phyloP scores from a whole-genome alignment of 495 filamentous ascomycete genomes.

The Annulohypoxylon maeteangense region DNA sequence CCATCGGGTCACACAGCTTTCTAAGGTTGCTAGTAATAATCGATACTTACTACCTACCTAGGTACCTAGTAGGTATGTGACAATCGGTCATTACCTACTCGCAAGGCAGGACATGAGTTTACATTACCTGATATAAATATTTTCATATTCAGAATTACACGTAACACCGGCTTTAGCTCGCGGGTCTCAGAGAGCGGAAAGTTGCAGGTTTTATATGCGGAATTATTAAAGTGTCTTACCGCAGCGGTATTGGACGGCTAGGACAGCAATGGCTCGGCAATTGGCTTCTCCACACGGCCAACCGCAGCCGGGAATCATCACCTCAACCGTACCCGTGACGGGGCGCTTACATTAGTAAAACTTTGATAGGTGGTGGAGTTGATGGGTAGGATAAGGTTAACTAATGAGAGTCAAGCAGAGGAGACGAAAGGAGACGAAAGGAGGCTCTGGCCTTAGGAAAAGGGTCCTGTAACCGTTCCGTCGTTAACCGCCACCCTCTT shows the following conservation, averaged over 20 bases:
- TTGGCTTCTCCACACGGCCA: not conserved
- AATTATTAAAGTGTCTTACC: not conserved
- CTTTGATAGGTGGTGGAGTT: slow-evolving; percentile 25
- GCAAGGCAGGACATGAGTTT: not conserved
- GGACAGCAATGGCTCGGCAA: slow-evolving; percentile 17
- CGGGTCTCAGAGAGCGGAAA: not conserved
- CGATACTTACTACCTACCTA: not conserved
- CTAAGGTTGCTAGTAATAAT: not conserved
- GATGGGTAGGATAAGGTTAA: not conserved
- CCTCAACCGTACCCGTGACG: slow-evolving; percentile 20
- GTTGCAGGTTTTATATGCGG: not conserved
- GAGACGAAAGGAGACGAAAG: no score
- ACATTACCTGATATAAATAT: not conserved
- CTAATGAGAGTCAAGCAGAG: slow-evolving; percentile 11
- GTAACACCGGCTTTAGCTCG: not conserved
- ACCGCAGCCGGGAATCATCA: not conserved
- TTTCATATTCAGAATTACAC: not conserved
- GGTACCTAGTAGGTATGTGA: not conserved
- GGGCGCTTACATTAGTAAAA: slow-evolving; percentile 23
- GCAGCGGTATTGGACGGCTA: slow-evolving; percentile 36
- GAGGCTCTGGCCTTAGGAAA: slow-evolving; percentile 21
- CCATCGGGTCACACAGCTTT: not conserved
- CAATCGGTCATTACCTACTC: not conserved
- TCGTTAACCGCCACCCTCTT: slow-evolving; percentile 25
- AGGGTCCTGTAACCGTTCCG: slow-evolving; percentile 17